These are phyloP conservation scores for Zanthoxylum bungeanum DNA, from an alignment of 345 rosid genomes.

Conservation along the genomic window DNA sequence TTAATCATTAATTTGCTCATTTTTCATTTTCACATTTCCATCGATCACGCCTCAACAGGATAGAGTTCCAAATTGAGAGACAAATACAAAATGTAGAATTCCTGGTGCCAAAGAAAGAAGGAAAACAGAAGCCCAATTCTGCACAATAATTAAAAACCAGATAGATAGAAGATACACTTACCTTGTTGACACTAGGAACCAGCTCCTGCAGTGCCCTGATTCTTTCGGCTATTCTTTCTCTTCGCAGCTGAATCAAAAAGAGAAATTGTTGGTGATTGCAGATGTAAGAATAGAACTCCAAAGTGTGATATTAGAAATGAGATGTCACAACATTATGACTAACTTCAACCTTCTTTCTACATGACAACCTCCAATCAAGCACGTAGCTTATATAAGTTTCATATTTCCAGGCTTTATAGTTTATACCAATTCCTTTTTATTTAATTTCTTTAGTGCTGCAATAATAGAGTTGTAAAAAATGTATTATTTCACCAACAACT, in stretches of 20 bases:
- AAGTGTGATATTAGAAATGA: neutral
- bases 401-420: neutral
- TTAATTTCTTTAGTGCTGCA: neutral
- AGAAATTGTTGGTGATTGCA: constrained; percentile 1
- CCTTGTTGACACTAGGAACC: constrained; percentile 99
- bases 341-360: neutral
- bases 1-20: neutral
- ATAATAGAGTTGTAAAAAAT: too few species aligned
- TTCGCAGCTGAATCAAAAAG: constrained; percentile 64
- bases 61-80: constrained; percentile 3
- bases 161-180: constrained; percentile 22
- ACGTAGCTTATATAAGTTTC: neutral
- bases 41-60: neutral
- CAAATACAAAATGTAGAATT: neutral
- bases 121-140: too few species aligned
- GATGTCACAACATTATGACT: neutral
- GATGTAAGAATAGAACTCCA: neutral
- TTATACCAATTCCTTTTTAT: neutral
- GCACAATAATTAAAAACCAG: too few species aligned
- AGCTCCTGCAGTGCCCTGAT: constrained; percentile 96
- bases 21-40: neutral
- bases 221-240: constrained; percentile 98
- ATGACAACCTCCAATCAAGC: neutral
- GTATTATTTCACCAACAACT: neutral
- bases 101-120: constrained; percentile 3